Conservation (phyloP, 2,329 filamentous ascomycete species). For the Fusarium scirpi region DNA sequence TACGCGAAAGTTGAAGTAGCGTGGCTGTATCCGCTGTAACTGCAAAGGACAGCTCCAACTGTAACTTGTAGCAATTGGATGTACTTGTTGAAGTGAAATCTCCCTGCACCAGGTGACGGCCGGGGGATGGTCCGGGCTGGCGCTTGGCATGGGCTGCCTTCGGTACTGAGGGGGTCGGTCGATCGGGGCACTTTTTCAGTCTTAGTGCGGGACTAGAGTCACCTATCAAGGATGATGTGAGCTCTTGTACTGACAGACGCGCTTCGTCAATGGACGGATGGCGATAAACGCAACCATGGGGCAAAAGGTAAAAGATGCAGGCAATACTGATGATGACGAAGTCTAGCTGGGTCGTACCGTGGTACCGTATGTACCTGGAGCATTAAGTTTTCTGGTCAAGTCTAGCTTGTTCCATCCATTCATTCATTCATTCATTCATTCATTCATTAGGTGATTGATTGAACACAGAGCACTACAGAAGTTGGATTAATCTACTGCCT, state of each 20-base stretch:
- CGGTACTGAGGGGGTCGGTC: conserved; percentile 41
- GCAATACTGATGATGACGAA: conserved; percentile 35
- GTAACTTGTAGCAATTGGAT: conserved; percentile 18
- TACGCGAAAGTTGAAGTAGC: conserved; percentile 12
- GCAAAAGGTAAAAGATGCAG: conserved; percentile 34
- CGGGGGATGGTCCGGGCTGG: conserved; percentile 34
- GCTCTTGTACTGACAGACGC: conserved; percentile 7
- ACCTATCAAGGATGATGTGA: conserved; percentile 36
- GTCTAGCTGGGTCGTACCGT: conserved; percentile 4
- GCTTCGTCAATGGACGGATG: conserved; percentile 28
- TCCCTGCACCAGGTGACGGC: conserved; percentile 42
- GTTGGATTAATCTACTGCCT: background rate
- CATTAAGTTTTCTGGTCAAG: conserved; percentile 4
- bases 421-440: conserved; percentile 13
- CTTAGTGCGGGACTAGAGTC: conserved; percentile 30
- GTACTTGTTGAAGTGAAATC: conserved; percentile 17
- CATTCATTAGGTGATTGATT: conserved; percentile 5
- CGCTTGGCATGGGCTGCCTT: conserved; percentile 38
- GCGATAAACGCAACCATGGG: conserved; percentile 39
- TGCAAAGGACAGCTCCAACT: conserved; percentile 6
- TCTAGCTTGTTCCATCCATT: conserved; percentile 7
- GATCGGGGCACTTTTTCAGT: conserved; percentile 40
- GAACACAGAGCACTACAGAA: background rate
- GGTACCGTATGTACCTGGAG: background rate
- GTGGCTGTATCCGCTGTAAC: conserved; percentile 4